Conservation (phyloP, 2,329 filamentous ascomycete genomes). For the Xylariaceae sp. region DNA sequence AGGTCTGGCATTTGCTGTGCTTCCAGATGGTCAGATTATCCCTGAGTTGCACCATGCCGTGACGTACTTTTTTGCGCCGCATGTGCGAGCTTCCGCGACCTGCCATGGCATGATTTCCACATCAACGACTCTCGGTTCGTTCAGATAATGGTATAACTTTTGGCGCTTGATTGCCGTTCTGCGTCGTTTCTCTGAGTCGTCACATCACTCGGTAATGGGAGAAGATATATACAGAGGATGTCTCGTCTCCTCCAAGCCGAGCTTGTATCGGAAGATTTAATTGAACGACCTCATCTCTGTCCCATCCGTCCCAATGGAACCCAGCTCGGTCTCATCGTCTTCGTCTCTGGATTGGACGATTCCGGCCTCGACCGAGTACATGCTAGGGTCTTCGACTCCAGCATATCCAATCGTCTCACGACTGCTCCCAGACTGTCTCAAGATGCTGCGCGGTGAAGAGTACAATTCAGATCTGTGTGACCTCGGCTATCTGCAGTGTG, state of each 20-base stretch:
- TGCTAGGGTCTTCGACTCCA: conserved; percentile 6
- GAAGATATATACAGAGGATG: not conserved
- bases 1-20: not conserved
- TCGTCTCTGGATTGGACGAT: conserved; percentile 7
- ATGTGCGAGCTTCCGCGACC: not conserved
- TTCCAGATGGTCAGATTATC: not conserved
- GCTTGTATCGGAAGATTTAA: conserved; percentile 13
- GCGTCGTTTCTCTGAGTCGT: not conserved
- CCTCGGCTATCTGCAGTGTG: conserved; percentile 33
- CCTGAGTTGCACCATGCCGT: not conserved
- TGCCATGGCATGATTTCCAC: not conserved
- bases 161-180: not conserved
- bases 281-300: not conserved
- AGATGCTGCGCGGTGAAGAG: conserved; percentile 29
- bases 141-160: not conserved
- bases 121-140: not conserved
- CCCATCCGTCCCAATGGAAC: not conserved
- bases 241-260: conserved; percentile 5
- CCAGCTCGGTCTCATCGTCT: not conserved
- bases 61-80: not conserved
- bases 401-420: conserved; percentile 18
- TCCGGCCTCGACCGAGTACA: conserved; percentile 8
- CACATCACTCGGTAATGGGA: not conserved
- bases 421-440: conserved; percentile 29
- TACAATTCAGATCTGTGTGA: conserved; percentile 32